A percentile compares a stretch with the other conserved stretches of the same genome.
These are phyloP conservation scores for Diplodia scrobiculata DNA, from an alignment of 2,329 filamentous ascomycete genomes.

Conservation along the genomic window DNA sequence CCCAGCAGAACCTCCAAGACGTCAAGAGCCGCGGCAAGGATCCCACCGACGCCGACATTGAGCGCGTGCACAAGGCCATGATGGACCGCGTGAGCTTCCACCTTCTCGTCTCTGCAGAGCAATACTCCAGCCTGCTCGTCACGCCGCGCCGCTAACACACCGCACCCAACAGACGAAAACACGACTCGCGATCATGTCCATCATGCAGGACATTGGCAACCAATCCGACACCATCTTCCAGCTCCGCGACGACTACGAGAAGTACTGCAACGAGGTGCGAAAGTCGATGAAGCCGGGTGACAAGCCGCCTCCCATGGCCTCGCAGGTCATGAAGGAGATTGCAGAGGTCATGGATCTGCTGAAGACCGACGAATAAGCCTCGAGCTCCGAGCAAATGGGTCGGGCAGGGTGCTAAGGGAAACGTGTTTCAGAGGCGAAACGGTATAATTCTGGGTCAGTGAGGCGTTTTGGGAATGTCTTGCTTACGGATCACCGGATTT, in stretches of 20 bases:
- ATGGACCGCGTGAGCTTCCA: neutral
- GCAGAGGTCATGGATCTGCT: slow-evolving; percentile 13
- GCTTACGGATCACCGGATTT: neutral
- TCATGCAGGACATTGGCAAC: slow-evolving; percentile 19
- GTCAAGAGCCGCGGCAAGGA: neutral
- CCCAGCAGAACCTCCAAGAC: slow-evolving; percentile 8
- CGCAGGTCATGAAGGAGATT: slow-evolving; percentile 15
- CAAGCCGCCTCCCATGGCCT: slow-evolving; percentile 12
- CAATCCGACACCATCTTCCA: slow-evolving; percentile 4
- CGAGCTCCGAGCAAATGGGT: too few relatives aligned
- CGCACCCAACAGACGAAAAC: neutral
- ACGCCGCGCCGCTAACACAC: neutral
- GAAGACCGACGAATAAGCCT: neutral
- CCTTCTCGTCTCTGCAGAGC: too few relatives aligned
- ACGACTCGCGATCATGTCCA: slow-evolving; percentile 19
- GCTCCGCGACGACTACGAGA: slow-evolving; percentile 16
- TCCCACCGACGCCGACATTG: slow-evolving; percentile 1
- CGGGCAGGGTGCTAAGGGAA: neutral
- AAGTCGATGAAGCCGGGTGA: slow-evolving; percentile 11
- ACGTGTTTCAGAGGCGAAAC: neutral
- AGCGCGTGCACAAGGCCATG: slow-evolving; percentile 17
- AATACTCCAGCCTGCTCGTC: neutral
- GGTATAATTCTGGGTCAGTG: neutral
- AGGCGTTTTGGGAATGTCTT: neutral
- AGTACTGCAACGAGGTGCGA: neutral